Percentiles rank a stretch among this genome's conserved stretches.
Conservation (phyloP, 2,329 filamentous ascomycete species). For the Coniella vitis region DNA sequence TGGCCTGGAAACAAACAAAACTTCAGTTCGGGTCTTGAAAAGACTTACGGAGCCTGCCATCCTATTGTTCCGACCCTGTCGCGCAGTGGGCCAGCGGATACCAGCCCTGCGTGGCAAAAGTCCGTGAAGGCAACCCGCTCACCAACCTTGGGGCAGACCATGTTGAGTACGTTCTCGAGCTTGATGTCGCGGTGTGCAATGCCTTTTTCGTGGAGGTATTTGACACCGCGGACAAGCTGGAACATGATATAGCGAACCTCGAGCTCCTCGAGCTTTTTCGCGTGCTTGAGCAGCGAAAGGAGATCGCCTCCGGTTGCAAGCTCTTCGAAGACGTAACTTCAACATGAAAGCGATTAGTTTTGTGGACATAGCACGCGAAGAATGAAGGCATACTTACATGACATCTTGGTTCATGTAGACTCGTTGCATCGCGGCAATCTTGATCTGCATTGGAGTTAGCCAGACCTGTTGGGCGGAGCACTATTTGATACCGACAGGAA, state of each 20-base stretch:
- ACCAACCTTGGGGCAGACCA: slow-evolving; percentile 34
- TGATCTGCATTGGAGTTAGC: slow-evolving; percentile 23
- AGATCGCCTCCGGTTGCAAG: slow-evolving; percentile 49
- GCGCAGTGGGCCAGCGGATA: slow-evolving; percentile 34
- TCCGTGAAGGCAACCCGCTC: slow-evolving; percentile 45
- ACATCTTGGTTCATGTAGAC: slow-evolving; percentile 42
- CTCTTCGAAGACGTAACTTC: slow-evolving; percentile 50
- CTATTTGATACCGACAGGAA: too few species aligned
- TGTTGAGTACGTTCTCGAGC: slow-evolving; percentile 46
- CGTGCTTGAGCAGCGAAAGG: slow-evolving; percentile 39
- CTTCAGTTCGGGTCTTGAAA: too few species aligned
- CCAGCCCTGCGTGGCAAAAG: slow-evolving; percentile 42
- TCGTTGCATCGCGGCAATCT: slow-evolving; percentile 45
- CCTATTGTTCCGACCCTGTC: slow-evolving; percentile 38
- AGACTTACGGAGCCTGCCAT: slow-evolving; percentile 45
- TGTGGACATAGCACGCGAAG: background rate
- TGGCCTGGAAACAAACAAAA: too few species aligned
- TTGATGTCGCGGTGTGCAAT: slow-evolving; percentile 49
- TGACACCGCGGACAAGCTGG: slow-evolving; percentile 39
- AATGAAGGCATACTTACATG: slow-evolving; percentile 30
- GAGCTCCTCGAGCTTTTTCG: slow-evolving; percentile 31
- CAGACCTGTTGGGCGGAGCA: background rate
- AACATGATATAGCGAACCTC: slow-evolving; percentile 39
- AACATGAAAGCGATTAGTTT: slow-evolving; percentile 9
- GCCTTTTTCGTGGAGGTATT: slow-evolving; percentile 42